A percentile compares a stretch with the other conserved stretches of the same genome.
Conservation (phyloP, 768 basidiomycete genomes). For the Agrocybe praecox region DNA sequence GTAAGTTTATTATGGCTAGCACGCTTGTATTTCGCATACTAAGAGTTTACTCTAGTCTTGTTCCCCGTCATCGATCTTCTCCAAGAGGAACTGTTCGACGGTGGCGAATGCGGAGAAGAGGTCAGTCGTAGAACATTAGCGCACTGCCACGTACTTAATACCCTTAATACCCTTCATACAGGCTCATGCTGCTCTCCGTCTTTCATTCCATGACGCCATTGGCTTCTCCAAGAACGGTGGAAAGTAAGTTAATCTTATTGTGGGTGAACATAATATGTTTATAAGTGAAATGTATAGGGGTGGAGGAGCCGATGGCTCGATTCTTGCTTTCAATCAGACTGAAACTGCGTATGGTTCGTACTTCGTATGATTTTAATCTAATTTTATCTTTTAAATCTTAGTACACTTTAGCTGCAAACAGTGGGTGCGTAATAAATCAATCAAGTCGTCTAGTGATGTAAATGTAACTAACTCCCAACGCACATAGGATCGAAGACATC, state of each 20-base stretch:
- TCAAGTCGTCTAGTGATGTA: background rate
- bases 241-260: constrained; percentile 5
- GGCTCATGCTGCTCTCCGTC: constrained; percentile 19
- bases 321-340: constrained; percentile 23
- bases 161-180: background rate
- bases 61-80: constrained; percentile 24
- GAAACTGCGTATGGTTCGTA: constrained; percentile 17
- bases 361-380: no score
- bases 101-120: constrained; percentile 32
- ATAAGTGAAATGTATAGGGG: no score
- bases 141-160: background rate
- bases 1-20: constrained; percentile 1
- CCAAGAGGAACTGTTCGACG: constrained; percentile 31
- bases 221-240: constrained; percentile 21
- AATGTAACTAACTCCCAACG: background rate
- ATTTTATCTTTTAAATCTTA: background rate
- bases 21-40: background rate
- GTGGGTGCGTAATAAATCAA: constrained; percentile 9
- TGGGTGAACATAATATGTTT: no score
- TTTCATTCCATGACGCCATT: constrained; percentile 18
- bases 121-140: constrained; percentile 11
- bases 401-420: constrained; percentile 13
- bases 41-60: background rate
- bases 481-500: constrained; percentile 13
- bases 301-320: constrained; percentile 30